A percentile compares a stretch with the other conserved stretches of the same genome.
phyloP scores from a whole-genome alignment of 1,284 basidiomycete genomes.

The Ceratobasidium sp. region DNA sequence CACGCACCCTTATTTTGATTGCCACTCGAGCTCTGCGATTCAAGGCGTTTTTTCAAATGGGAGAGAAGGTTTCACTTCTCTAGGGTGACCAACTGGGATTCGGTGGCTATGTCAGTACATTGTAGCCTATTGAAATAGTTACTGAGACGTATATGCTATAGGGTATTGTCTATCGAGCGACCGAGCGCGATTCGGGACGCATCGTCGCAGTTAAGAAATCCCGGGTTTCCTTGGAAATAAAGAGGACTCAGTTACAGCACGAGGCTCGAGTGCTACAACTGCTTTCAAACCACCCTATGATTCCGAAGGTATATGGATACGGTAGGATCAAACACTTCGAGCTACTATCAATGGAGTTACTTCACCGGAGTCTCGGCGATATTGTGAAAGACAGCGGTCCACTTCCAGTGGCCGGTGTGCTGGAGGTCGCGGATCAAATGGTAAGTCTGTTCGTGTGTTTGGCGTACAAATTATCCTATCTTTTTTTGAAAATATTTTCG shows the following conservation, averaged over 20 bases:
- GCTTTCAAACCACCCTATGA: slow-evolving; percentile 48
- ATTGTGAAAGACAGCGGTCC: not conserved
- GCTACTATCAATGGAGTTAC: slow-evolving; percentile 47
- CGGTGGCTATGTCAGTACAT: not conserved
- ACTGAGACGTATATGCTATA: not conserved
- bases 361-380: not conserved
- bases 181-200: not conserved
- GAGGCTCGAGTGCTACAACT: slow-evolving; percentile 48
- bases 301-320: slow-evolving; percentile 46
- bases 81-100: not conserved
- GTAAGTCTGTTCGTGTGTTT: not conserved
- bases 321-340: slow-evolving; percentile 49
- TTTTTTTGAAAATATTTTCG: no score
- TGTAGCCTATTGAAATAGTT: not conserved
- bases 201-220: slow-evolving; percentile 32
- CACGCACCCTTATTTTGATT: no score
- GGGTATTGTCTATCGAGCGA: not conserved
- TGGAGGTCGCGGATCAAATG: not conserved
- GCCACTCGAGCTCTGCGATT: no score
- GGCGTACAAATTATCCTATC: not conserved
- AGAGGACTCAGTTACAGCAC: slow-evolving; percentile 45
- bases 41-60: no score
- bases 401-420: not conserved
- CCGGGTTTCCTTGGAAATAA: slow-evolving; percentile 46
- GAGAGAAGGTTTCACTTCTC: no score